Percentiles rank a stretch among this genome's conserved stretches.
Conservation (phyloP, 2,329 filamentous ascomycete genomes). For the Purpureocillium takamizusanense region DNA sequence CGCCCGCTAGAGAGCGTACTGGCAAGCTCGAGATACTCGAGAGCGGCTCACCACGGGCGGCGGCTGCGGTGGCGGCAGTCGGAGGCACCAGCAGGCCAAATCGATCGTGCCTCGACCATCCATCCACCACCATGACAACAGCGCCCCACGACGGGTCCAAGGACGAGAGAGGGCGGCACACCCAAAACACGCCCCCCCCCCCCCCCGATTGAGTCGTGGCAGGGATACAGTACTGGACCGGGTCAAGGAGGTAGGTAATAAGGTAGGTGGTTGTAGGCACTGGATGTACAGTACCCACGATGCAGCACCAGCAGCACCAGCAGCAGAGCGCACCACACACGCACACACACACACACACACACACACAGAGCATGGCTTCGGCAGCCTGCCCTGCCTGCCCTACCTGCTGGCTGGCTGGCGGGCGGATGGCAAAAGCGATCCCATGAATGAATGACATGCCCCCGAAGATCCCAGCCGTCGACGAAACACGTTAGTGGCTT, state of each 20-base stretch:
- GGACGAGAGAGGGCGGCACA: neutral
- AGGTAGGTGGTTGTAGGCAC: no score
- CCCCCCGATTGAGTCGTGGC: slow-evolving; percentile 6
- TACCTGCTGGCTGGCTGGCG: neutral
- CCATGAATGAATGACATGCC: slow-evolving; percentile 16
- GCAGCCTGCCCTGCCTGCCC: neutral
- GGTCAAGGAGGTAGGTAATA: no score
- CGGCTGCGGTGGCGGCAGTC: no score
- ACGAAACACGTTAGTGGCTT: slow-evolving; percentile 32
- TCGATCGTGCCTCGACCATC: neutral
- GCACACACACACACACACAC: no score
- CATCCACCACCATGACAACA: neutral
- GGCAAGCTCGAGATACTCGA: no score
- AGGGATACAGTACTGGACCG: slow-evolving; percentile 9
- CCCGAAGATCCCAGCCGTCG: slow-evolving; percentile 24
- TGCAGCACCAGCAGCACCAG: no score
- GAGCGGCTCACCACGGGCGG: no score
- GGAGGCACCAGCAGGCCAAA: neutral
- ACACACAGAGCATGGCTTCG: no score
- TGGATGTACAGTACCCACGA: no score
- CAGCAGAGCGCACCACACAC: no score
- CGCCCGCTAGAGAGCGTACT: no score
- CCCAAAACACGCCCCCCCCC: neutral
- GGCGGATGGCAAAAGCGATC: neutral
- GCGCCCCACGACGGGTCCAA: neutral